phyloP scores from a whole-genome alignment of 2,329 filamentous ascomycete species.

The Nemania abortiva region DNA sequence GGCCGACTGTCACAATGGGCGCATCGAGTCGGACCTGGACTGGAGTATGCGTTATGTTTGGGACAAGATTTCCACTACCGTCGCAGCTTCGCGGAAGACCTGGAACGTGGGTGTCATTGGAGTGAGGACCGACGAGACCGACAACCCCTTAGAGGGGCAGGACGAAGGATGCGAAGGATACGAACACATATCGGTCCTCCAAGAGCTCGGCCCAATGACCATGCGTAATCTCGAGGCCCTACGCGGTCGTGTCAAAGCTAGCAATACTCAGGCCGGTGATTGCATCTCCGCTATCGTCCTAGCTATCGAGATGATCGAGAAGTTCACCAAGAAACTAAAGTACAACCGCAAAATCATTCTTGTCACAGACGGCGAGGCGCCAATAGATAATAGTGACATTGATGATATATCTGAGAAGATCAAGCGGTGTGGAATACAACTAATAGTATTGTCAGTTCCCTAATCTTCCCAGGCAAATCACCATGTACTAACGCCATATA shows the following conservation, averaged over 20 bases:
- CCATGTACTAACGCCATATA: slow-evolving; percentile 52
- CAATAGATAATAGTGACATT: slow-evolving; percentile 78
- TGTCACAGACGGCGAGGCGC: slow-evolving; percentile 82
- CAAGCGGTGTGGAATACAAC: slow-evolving; percentile 79
- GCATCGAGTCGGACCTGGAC: slow-evolving; percentile 83
- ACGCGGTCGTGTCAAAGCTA: slow-evolving; percentile 73
- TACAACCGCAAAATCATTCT: slow-evolving; percentile 84
- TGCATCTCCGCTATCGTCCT: slow-evolving; percentile 88
- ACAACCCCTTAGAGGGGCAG: slow-evolving; percentile 72
- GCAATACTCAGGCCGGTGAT: slow-evolving; percentile 78
- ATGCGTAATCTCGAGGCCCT: slow-evolving; percentile 78
- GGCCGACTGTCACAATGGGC: slow-evolving; percentile 76
- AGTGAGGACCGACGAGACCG: slow-evolving; percentile 81
- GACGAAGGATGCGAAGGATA: slow-evolving; percentile 78
- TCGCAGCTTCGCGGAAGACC: slow-evolving; percentile 76
- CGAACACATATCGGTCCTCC: slow-evolving; percentile 83
- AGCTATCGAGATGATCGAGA: slow-evolving; percentile 86
- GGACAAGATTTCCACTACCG: slow-evolving; percentile 87
- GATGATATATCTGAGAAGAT: slow-evolving; percentile 79
- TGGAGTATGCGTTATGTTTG: slow-evolving; percentile 93
- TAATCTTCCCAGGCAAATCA: neutral
- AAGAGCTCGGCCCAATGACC: slow-evolving; percentile 69
- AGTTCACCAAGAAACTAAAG: slow-evolving; percentile 84
- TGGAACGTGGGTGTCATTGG: slow-evolving; percentile 83
- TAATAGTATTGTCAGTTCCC: slow-evolving; percentile 78